A percentile compares a stretch with the other conserved stretches of the same genome.
Evolutionary conservation across 495 filamentous ascomycete genomes (phyloP).

Genomic region (Neurospora sp.): DNA sequence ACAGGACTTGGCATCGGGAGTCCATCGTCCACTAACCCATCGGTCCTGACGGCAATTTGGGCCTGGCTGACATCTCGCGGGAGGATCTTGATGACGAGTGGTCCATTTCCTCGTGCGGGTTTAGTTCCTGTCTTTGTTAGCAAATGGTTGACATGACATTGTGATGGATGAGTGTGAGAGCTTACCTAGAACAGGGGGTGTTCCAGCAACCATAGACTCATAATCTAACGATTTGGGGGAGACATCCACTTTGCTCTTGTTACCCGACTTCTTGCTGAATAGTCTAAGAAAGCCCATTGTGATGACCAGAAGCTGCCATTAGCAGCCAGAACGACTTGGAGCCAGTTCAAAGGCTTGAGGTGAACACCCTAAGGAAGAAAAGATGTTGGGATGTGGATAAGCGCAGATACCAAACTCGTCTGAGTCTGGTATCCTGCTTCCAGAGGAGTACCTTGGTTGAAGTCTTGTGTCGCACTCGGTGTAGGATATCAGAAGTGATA

Average conservation of each 20-base stretch:
- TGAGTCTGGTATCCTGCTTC: neutral
- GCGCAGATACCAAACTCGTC: neutral
- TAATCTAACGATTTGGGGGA: conserved; percentile 23
- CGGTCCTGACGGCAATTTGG: conserved; percentile 2
- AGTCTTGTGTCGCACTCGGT: neutral
- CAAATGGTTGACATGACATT: conserved; percentile 8
- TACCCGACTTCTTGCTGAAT: conserved; percentile 22
- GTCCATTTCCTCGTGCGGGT: conserved; percentile 21
- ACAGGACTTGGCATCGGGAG: conserved; percentile 6
- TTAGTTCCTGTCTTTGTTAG: conserved; percentile 24
- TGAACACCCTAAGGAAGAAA: neutral
- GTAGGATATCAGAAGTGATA: neutral
- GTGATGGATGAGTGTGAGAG: conserved; percentile 14
- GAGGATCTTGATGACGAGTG: conserved; percentile 18
- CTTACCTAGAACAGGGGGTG: conserved; percentile 27
- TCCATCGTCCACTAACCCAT: neutral
- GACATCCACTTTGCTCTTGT: conserved; percentile 11
- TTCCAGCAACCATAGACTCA: conserved; percentile 17
- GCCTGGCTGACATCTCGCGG: conserved; percentile 19
- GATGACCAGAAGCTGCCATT: conserved; percentile 13
- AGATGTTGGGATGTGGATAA: neutral
- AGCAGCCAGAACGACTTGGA: conserved; percentile 3
- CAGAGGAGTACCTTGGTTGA: neutral
- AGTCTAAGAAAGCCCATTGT: conserved; percentile 37
- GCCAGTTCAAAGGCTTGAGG: neutral